Conservation (phyloP, 192 early-diverging fungal genomes). For the Podila verticillata region DNA sequence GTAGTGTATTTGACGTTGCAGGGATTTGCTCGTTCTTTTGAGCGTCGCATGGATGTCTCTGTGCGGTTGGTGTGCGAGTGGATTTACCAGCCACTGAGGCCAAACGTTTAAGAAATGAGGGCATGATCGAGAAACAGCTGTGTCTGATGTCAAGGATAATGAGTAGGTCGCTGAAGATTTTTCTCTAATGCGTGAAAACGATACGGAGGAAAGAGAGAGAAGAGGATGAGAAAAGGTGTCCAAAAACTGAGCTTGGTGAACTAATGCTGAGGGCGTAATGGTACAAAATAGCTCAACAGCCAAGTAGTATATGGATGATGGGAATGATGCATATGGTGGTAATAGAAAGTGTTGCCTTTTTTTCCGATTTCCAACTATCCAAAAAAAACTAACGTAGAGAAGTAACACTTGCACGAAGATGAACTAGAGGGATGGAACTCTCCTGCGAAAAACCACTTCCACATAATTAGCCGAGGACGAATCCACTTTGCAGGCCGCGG, state of each 20-base stretch:
- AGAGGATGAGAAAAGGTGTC: not conserved
- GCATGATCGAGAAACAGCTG: not conserved
- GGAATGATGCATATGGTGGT: not conserved
- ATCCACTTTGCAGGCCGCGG: too few species aligned
- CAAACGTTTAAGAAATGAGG: slow-evolving; percentile 11
- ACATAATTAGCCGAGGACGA: too few species aligned
- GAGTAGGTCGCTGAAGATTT: not conserved
- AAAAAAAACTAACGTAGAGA: not conserved
- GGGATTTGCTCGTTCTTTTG: not conserved
- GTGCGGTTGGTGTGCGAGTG: not conserved
- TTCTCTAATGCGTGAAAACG: not conserved
- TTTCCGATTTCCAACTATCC: not conserved
- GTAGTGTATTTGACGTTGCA: not conserved
- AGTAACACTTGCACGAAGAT: too few species aligned
- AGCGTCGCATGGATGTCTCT: not conserved
- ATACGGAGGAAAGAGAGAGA: slow-evolving; percentile 1
- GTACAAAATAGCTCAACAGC: not conserved
- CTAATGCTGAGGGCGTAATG: not conserved
- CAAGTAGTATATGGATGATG: not conserved
- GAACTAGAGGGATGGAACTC: too few species aligned
- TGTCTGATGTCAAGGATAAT: not conserved
- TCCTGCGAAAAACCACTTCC: too few species aligned
- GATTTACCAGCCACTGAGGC: slow-evolving; percentile 6
- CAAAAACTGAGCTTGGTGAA: not conserved
- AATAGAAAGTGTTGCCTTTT: not conserved